Evolutionary conservation across 495 filamentous ascomycete genomes (phyloP), one percentile per base, ranked within the genome.

Genomic region (Lophium mytilinum): DNA sequence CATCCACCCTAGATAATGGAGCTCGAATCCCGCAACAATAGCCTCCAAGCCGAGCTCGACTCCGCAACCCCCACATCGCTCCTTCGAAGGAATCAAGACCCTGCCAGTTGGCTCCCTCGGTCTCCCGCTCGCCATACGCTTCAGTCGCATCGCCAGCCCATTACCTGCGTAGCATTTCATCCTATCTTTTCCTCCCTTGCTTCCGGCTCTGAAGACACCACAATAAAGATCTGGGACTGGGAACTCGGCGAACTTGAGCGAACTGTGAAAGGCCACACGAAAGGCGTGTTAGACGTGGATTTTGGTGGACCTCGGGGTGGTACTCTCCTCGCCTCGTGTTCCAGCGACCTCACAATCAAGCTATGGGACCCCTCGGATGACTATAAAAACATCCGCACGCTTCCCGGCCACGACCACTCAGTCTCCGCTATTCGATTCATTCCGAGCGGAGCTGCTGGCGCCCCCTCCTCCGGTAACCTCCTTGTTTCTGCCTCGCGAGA

Each of bases 171-270:
- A 50, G 93, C 93, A 3, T 98, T 98, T 71, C 93, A 98, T 69
- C 92, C 93, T 0, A 76, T 93, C 53, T 96, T 95, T 68, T 90
- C 90, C 17, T 89, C 88, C 0, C 76, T 98, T 10, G 93, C 93
- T 12, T 93, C 90, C 0, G 93, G 89, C 15, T 95, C 91, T 37
- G 93, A 96, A 64, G 86, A 90, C 64, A 81, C 80, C 45, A 88
- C 83, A 9, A 89, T 90, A 67, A 98, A 98, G 68, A 90, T 98
- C 50, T 98, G 93, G 93, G 93, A 96, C 66, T 96, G 90, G 89
- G 93, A 98, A 63, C 74, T 95, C 15, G 93, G 93, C 18, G 92
- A 96, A 68, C 78, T 96, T 9, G 92, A 96, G 66, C 73, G 86
- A 30, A 97, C 93, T 0, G 78, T 96, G 41, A 96, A 96, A 65